These are phyloP conservation scores for Fusarium torreyae DNA, from an alignment of 2,329 filamentous ascomycete species.

Conservation along the genomic window DNA sequence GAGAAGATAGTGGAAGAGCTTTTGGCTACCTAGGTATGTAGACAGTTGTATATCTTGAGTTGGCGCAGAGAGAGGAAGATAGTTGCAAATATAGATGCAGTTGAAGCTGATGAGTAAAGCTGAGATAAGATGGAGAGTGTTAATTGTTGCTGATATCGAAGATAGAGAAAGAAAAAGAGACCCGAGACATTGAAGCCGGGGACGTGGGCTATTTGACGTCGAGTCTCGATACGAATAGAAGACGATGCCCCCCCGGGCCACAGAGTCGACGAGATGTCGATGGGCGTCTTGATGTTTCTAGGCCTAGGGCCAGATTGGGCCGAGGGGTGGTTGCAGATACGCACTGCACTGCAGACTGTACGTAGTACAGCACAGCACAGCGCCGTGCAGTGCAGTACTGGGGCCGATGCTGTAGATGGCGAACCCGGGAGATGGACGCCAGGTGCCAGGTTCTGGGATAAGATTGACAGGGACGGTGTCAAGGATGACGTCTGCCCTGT, in stretches of 20 bases:
- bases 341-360: conserved; percentile 5
- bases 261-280: conserved; percentile 34
- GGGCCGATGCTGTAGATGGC: conserved; percentile 24
- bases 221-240: conserved; percentile 32
- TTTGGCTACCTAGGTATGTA: conserved; percentile 18
- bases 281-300: conserved; percentile 34
- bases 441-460: conserved; percentile 28
- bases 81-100: conserved; percentile 2
- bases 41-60: conserved; percentile 11
- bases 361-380: conserved; percentile 2
- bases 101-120: conserved; percentile 1
- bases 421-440: conserved; percentile 31
- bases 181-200: conserved; percentile 31
- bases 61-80: conserved; percentile 2
- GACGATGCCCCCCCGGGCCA: conserved; percentile 35
- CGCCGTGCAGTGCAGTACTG: background rate
- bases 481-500: conserved; percentile 42
- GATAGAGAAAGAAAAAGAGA: conserved; percentile 14
- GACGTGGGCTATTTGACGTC: conserved; percentile 39
- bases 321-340: conserved; percentile 38
- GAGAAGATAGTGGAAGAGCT: conserved; percentile 12
- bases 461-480: conserved; percentile 41
- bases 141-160: conserved; percentile 19
- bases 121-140: conserved; percentile 1
- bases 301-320: conserved; percentile 31